Evolutionary conservation across 1,284 basidiomycete genomes (phyloP), one percentile per base, ranked within the genome.

Genomic region (Xerocomus cyaneibrunnescens): DNA sequence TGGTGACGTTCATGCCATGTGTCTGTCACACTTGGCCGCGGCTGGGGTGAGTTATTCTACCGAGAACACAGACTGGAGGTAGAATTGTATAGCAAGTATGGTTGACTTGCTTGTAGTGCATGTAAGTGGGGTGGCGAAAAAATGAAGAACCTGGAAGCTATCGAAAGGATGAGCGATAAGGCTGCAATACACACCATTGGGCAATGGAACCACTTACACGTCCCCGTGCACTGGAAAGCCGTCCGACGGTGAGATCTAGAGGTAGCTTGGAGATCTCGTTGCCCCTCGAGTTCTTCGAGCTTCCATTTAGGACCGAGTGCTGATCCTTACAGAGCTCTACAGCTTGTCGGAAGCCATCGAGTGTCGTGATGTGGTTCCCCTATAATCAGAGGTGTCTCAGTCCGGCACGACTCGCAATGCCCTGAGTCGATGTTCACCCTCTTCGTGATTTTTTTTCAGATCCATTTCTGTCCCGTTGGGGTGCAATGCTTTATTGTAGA

Each of bases 101-200:
- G 35, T 12, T 21, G 91, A 81, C 27, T 84, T 76, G 57, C 87
- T 74, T 48, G n/a, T n/a, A n/a, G n/a, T n/a, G n/a, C n/a, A n/a
- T n/a, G n/a, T n/a, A n/a, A n/a, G n/a, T n/a, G n/a, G n/a, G n/a
- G n/a, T n/a, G n/a, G n/a, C n/a, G n/a, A n/a, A n/a, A n/a, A n/a
- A n/a, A n/a, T 83, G 80, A 3, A n/a, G n/a, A n/a, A n/a, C n/a
- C n/a, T n/a, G 89, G 89, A n/a, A 89, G 80, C 27, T 89, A 84
- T n/a, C n/a, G 74, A 92, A 92, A 14, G 87, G 90, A 37, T 10
- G 8, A 21, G 30, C 44, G 21, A 56, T 50, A 19, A 58, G 58
- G 36, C 36, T 6, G 43, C 38, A 6, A 5, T 12, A 37, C 25
- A 21, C 28, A 3, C 21, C 23, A 16, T n/a, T n/a, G n/a, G 39